Evolutionary conservation across 2,329 filamentous ascomycete species (phyloP), one percentile per base, ranked within the genome.

Genomic region (Ophiostoma quercus): DNA sequence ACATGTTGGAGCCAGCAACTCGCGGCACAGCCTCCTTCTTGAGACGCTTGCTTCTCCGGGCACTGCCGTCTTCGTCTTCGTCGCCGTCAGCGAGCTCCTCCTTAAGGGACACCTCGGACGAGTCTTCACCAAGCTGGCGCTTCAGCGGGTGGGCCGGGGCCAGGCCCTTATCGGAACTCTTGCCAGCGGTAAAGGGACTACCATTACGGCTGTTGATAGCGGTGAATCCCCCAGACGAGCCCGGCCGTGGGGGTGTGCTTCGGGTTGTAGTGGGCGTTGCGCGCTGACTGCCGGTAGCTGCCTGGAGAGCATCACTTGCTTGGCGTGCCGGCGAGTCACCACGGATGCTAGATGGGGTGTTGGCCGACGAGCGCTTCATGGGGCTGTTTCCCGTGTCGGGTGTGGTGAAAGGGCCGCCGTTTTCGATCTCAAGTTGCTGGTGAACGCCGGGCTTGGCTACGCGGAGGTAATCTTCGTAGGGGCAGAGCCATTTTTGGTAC

Each of bases 1-100:
- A 95, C 93, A 98, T 98, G 80, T 98, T 93, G 68, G 94, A 98
- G 69, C 95, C 95, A 73, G 93, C 93, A 74, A 99, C 92, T 43
- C 92, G 97, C 62, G 94, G 92, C 47, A 89, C 86, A 62, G 84
- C 82, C 79, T 88, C 86, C 84, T 96, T 97, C 79, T 95, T 96
- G 14, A 97, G 84, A 62, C 95, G 88, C 81, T 99, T 99, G 79
- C 94, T 97, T 71, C 94, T 89, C 72, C 95, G 87, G 73, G 90
- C 92, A 72, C 86, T 86, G 74, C 82, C 83, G 67, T 92, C 90
- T 1, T 92, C 89, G 11, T 87, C 86, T 43, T 81, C 83, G 62
- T 84, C 83, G 16, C 76, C 77, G 4, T 84, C 82, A 12, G 76
- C 77, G 3, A 80, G 80, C 11, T 76, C 77, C 25, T 87, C 85